These are phyloP conservation scores for Blastocystis sp. DNA, from an alignment of 352 stramenopile species.

Conservation along the genomic window DNA sequence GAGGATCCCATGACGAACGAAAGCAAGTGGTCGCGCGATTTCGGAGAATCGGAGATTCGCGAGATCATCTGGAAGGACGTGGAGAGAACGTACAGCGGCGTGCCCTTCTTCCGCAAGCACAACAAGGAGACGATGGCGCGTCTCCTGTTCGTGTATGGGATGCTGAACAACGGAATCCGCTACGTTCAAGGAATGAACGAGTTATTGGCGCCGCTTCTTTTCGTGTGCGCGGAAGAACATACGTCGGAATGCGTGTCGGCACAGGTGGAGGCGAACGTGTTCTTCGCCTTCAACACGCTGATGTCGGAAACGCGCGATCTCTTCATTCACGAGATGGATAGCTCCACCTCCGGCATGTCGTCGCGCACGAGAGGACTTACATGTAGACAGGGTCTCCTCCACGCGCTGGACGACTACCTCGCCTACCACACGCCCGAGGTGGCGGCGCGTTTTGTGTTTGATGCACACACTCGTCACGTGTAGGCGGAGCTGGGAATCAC, in stretches of 20 bases:
- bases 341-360: conserved; percentile 49
- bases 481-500: conserved; percentile 74
- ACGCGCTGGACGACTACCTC: background rate
- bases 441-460: background rate
- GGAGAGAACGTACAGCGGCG: conserved; percentile 77
- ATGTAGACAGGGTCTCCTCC: conserved; percentile 8
- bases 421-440: background rate
- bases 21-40: conserved; percentile 58
- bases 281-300: conserved; percentile 78
- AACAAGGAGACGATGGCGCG: conserved; percentile 76
- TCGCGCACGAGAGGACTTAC: background rate
- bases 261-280: conserved; percentile 76
- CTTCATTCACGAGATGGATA: conserved; percentile 74
- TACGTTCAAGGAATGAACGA: conserved; percentile 88
- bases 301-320: conserved; percentile 79
- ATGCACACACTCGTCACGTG: background rate
- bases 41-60: conserved; percentile 72
- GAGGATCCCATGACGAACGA: conserved; percentile 44
- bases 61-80: conserved; percentile 81
- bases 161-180: conserved; percentile 79
- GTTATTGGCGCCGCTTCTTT: conserved; percentile 79
- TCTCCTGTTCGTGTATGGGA: conserved; percentile 80
- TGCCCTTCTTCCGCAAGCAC: conserved; percentile 78
- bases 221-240: conserved; percentile 75
- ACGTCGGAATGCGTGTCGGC: background rate